These are phyloP conservation scores for Cutaneotrichosporon cutaneum DNA, from an alignment of 1,284 basidiomycete genomes.

Conservation along the genomic window DNA sequence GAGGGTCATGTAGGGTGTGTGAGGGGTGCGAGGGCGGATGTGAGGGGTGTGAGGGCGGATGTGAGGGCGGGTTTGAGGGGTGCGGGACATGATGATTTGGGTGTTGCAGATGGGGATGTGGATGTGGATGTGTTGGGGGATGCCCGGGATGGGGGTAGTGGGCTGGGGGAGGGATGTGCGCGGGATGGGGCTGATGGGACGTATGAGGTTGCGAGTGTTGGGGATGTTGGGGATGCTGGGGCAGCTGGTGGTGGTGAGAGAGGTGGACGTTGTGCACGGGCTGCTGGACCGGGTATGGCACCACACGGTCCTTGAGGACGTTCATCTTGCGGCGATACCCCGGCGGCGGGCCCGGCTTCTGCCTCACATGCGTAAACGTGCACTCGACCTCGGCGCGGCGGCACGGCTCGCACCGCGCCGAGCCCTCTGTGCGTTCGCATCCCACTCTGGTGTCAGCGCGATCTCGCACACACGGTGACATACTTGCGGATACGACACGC, in stretches of 20 bases:
- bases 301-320: background rate
- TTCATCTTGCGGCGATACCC: slow-evolving; percentile 2
- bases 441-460: slow-evolving; percentile 4
- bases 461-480: background rate
- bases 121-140: no score
- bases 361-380: slow-evolving; percentile 9
- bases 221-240: no score
- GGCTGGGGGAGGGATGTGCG: background rate
- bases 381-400: slow-evolving; percentile 4
- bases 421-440: background rate
- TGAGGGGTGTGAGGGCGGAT: no score
- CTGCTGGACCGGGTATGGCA: background rate
- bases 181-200: background rate
- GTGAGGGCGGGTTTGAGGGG: no score
- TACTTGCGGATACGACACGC: slow-evolving; percentile 8
- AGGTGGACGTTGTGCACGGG: background rate
- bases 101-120: no score
- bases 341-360: slow-evolving; percentile 4
- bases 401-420: background rate
- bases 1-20: no score
- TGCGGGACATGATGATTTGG: no score
- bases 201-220: no score
- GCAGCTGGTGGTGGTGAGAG: background rate
- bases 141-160: no score
- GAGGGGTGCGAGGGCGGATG: no score